Evolutionary conservation across 495 filamentous ascomycete genomes (phyloP).

Genomic region (Penicillium bovifimosum): DNA sequence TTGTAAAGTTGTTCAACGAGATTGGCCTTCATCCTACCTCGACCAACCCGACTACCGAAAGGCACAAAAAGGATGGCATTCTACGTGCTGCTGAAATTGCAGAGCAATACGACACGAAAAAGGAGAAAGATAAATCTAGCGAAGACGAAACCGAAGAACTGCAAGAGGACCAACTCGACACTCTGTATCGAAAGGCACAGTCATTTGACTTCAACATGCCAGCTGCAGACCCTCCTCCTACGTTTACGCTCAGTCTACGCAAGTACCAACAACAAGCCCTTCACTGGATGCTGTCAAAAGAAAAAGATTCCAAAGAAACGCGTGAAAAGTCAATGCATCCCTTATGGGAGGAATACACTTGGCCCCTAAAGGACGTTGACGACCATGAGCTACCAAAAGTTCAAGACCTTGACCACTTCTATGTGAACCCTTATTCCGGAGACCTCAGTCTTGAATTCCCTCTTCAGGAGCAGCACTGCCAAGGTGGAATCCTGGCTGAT

Average conservation of each 20-base stretch:
- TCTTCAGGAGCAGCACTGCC: slow-evolving; percentile 86
- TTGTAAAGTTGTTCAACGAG: slow-evolving; percentile 86
- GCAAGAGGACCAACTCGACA: slow-evolving; percentile 91
- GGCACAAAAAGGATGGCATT: slow-evolving; percentile 73
- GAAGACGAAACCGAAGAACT: slow-evolving; percentile 88
- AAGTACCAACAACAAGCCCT: slow-evolving; percentile 95
- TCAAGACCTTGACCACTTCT: slow-evolving; percentile 65
- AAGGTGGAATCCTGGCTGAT: slow-evolving; percentile 90
- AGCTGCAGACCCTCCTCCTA: slow-evolving; percentile 70
- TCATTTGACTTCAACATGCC: slow-evolving; percentile 94
- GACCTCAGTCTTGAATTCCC: slow-evolving; percentile 93
- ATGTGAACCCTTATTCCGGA: slow-evolving; percentile 94
- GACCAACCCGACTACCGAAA: slow-evolving; percentile 68
- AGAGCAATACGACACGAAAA: slow-evolving; percentile 70
- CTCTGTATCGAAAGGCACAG: slow-evolving; percentile 92
- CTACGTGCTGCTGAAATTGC: slow-evolving; percentile 80
- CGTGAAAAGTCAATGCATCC: slow-evolving; percentile 86
- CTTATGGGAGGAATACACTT: slow-evolving; percentile 91
- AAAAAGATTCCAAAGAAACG: slow-evolving; percentile 65
- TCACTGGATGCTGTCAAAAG: slow-evolving; percentile 93
- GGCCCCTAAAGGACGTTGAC: slow-evolving; percentile 84
- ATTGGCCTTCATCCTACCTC: slow-evolving; percentile 73
- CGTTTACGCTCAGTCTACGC: slow-evolving; percentile 75
- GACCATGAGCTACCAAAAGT: slow-evolving; percentile 64
- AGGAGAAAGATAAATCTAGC: slow-evolving; percentile 45